Evolutionary conservation across 1,139 yeast species (phyloP).

Genomic region (Kurtzmaniella quercitrusa): DNA sequence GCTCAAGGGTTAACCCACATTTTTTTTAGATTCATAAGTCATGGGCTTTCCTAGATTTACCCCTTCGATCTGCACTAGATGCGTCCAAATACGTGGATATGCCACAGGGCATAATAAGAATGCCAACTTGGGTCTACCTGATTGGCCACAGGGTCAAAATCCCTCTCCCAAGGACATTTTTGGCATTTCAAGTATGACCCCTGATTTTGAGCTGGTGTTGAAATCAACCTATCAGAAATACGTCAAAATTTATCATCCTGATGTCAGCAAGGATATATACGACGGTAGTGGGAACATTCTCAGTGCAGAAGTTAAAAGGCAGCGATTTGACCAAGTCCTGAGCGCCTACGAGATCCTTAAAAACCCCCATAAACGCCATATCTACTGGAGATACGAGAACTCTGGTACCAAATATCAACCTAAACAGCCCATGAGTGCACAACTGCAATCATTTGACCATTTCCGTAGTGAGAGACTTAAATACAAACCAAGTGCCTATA

Average conservation of each 20-base stretch:
- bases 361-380: conserved; percentile 43
- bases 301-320: conserved; percentile 41
- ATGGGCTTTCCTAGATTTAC: neutral
- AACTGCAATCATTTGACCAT: neutral
- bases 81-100: neutral
- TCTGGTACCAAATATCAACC: neutral
- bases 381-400: conserved; percentile 6
- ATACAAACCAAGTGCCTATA: neutral
- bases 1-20: neutral
- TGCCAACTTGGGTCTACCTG: conserved; percentile 20
- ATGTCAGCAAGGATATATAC: conserved; percentile 35
- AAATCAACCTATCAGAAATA: conserved; percentile 56
- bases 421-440: neutral
- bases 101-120: conserved; percentile 12
- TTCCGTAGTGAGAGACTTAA: neutral
- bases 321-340: conserved; percentile 65
- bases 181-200: conserved; percentile 11
- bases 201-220: conserved; percentile 4
- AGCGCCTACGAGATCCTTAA: conserved; percentile 71
- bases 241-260: conserved; percentile 89
- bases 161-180: conserved; percentile 80
- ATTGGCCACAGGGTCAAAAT: conserved; percentile 56
- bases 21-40: neutral
- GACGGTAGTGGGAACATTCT: conserved; percentile 24
- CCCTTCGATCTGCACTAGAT: neutral